phyloP scores from a whole-genome alignment of 2,329 filamentous ascomycete genomes.

The Pseudopyricularia javanii region DNA sequence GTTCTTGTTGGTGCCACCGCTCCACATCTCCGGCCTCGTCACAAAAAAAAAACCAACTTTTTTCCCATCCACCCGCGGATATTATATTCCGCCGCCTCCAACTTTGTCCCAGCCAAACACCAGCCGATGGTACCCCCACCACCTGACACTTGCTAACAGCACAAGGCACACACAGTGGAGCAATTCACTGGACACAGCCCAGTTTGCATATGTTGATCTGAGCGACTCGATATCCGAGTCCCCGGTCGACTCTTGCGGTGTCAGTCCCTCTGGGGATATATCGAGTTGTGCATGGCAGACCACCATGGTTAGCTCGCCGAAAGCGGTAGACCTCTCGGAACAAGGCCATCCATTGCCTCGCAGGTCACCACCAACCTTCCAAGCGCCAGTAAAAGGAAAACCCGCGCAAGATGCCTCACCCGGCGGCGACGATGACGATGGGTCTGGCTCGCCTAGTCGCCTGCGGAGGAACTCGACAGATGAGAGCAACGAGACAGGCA shows the following conservation, averaged over 20 bases:
- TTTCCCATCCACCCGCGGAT: too few species aligned
- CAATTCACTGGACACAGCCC: background rate
- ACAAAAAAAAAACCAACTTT: too few species aligned
- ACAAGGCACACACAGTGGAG: background rate
- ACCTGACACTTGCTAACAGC: background rate
- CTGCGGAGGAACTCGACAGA: slow-evolving; percentile 30
- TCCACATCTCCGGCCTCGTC: too few species aligned
- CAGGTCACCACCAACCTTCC: background rate
- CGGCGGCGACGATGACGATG: slow-evolving; percentile 4
- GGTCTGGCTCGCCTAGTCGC: slow-evolving; percentile 7
- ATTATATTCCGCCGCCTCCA: too few species aligned
- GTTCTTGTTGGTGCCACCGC: too few species aligned
- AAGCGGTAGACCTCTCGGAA: slow-evolving; percentile 4
- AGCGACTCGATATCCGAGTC: background rate
- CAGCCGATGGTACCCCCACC: background rate
- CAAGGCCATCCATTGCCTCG: slow-evolving; percentile 29
- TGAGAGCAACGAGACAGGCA: slow-evolving; percentile 33
- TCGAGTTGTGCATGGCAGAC: background rate
- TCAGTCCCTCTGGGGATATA: background rate
- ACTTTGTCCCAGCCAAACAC: too few species aligned
- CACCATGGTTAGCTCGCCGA: background rate
- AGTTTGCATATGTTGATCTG: background rate
- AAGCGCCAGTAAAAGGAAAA: background rate
- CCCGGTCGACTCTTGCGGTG: background rate
- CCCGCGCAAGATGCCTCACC: background rate